Evolutionary conservation across 2,329 filamentous ascomycete species (phyloP).

Genomic region (Aspergillus versicolor): DNA sequence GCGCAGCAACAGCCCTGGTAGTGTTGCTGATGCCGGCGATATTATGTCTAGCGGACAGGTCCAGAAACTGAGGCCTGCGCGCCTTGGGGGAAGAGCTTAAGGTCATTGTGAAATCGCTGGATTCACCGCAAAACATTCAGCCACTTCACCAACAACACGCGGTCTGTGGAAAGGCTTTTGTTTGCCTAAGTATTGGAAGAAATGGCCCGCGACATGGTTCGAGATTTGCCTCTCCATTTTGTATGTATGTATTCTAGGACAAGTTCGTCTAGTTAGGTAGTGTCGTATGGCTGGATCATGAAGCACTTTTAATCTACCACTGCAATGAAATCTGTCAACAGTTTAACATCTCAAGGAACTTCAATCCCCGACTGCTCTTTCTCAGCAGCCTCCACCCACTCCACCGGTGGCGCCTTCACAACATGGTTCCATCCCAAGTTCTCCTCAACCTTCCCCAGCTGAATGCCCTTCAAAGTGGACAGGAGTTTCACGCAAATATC

Average conservation of each 20-base stretch:
- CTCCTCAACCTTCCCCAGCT: constrained; percentile 77
- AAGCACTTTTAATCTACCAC: constrained; percentile 4
- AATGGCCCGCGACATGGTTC: background rate
- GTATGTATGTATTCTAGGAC: constrained; percentile 4
- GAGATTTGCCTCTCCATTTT: background rate
- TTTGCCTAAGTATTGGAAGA: background rate
- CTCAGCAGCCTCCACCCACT: constrained; percentile 28
- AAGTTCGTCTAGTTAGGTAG: background rate
- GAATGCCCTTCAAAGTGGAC: constrained; percentile 76
- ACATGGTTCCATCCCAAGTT: constrained; percentile 67
- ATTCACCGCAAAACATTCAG: no score
- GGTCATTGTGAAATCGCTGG: background rate
- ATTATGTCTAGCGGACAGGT: constrained; percentile 24
- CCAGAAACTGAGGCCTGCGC: constrained; percentile 13
- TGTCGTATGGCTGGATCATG: constrained; percentile 4
- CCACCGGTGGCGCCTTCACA: constrained; percentile 35
- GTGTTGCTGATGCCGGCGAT: constrained; percentile 19
- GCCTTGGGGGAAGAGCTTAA: background rate
- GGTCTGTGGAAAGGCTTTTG: background rate
- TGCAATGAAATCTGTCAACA: background rate
- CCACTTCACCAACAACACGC: no score
- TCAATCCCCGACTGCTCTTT: constrained; percentile 23
- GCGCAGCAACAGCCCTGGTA: background rate
- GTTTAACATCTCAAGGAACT: constrained; percentile 23
- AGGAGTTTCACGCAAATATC: constrained; percentile 71